phyloP scores from a whole-genome alignment of 202 grass and related monocot genomes.

The Hordeum pubiflorum region DNA sequence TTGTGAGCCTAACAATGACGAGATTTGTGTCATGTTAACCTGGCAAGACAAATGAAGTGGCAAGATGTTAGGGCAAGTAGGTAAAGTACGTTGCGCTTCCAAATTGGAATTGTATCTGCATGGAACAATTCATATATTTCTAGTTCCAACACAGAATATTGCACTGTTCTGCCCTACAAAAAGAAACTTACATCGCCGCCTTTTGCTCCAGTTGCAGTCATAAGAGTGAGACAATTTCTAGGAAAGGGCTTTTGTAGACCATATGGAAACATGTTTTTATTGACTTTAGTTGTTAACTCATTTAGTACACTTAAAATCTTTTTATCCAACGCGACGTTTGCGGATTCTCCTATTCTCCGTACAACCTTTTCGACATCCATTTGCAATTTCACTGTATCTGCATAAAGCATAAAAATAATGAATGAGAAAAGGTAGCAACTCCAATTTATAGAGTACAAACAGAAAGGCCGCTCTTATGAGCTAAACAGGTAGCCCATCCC shows the following conservation, averaged over 20 bases:
- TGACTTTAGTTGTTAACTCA: conserved; percentile 38
- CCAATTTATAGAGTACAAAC: not conserved
- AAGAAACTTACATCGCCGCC: conserved; percentile 53
- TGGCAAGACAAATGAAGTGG: conserved; percentile 26
- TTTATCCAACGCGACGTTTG: conserved; percentile 56
- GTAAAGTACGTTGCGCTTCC: not conserved
- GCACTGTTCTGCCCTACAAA: not conserved
- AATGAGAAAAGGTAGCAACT: conserved; percentile 2
- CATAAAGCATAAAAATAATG: conserved; percentile 19
- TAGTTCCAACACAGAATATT: not conserved
- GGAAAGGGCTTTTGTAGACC: conserved; percentile 72
- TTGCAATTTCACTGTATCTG: conserved; percentile 56
- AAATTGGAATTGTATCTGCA: not conserved
- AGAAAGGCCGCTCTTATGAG: not conserved
- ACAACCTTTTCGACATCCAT: conserved; percentile 64
- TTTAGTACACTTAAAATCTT: conserved; percentile 55
- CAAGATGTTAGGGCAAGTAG: not conserved
- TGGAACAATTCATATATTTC: not conserved
- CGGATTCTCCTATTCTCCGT: conserved; percentile 52
- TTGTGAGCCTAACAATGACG: conserved; percentile 88
- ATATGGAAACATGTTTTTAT: conserved; percentile 52
- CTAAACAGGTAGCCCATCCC: not conserved
- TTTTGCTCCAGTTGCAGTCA: conserved; percentile 92
- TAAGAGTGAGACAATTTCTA: conserved; percentile 86
- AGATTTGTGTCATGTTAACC: conserved; percentile 98